Percentiles rank a stretch among this genome's conserved stretches.
Conservation (phyloP, 305 asterid species). For the Ruellia speciosa region DNA sequence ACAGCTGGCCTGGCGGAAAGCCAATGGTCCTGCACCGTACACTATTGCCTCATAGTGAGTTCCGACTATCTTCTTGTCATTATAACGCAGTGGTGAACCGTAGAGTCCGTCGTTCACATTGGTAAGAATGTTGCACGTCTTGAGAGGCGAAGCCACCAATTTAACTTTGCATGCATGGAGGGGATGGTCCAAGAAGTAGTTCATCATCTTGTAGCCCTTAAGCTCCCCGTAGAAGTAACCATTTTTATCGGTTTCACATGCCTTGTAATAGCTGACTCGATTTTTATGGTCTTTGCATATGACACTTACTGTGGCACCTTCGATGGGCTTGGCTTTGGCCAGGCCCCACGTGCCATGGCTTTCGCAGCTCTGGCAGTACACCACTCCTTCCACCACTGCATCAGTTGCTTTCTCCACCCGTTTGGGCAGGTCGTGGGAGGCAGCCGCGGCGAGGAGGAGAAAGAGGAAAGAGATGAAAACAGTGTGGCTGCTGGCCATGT, state of each 20-base stretch:
- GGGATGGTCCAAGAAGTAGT: constrained; percentile 72
- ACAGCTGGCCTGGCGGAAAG: constrained; percentile 64
- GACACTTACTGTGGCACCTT: constrained; percentile 47
- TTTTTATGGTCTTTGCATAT: constrained; percentile 71
- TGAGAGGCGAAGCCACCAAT: constrained; percentile 60
- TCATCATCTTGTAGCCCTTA: constrained; percentile 61
- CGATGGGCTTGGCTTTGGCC: constrained; percentile 46
- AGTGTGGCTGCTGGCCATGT: background rate
- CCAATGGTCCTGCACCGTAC: constrained; percentile 68
- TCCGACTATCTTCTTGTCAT: constrained; percentile 46
- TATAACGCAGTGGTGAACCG: constrained; percentile 63
- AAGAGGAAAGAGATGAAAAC: background rate
- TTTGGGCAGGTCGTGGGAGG: constrained; percentile 17
- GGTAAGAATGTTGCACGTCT: constrained; percentile 48
- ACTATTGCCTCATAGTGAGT: constrained; percentile 50
- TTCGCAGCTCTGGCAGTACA: constrained; percentile 68
- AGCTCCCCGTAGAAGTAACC: constrained; percentile 74
- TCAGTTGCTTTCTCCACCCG: constrained; percentile 25
- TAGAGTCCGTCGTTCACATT: constrained; percentile 65
- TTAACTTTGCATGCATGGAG: constrained; percentile 71
- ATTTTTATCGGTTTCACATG: constrained; percentile 40
- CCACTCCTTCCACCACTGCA: constrained; percentile 69
- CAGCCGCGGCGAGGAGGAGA: constrained; percentile 24
- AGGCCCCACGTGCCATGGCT: constrained; percentile 51
- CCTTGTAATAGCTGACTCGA: constrained; percentile 61